Evolutionary conservation across 768 basidiomycete species (phyloP).

Genomic region (Rhizopogon roseolus): DNA sequence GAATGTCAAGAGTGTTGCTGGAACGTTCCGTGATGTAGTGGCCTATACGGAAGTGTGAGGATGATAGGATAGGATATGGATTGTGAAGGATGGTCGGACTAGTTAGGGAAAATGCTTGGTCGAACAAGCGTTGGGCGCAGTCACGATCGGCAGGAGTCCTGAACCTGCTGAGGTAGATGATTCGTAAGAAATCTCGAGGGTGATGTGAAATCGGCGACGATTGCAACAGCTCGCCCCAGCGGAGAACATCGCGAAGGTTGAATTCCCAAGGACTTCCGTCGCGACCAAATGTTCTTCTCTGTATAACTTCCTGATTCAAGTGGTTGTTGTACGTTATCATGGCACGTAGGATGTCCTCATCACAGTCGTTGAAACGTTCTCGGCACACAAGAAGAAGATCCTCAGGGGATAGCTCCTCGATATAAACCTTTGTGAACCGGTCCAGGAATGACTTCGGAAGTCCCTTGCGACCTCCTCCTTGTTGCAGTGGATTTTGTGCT

Average conservation of each 20-base stretch:
- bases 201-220: constrained; percentile 29
- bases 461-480: constrained; percentile 97
- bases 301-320: constrained; percentile 62
- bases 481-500: constrained; percentile 92
- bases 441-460: constrained; percentile 97
- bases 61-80: constrained; percentile 30
- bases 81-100: constrained; percentile 36
- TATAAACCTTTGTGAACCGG: constrained; percentile 96
- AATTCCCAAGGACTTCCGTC: constrained; percentile 96
- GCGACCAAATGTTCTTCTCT: constrained; percentile 62
- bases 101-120: constrained; percentile 40
- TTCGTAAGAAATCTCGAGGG: constrained; percentile 61
- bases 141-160: constrained; percentile 64
- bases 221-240: constrained; percentile 70
- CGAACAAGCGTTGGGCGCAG: constrained; percentile 48
- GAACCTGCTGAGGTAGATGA: constrained; percentile 84
- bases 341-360: constrained; percentile 45
- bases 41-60: constrained; percentile 60
- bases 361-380: constrained; percentile 62
- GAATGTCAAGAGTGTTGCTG: constrained; percentile 27
- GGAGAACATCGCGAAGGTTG: constrained; percentile 89
- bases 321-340: constrained; percentile 84
- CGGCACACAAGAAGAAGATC: constrained; percentile 80
- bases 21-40: constrained; percentile 40
- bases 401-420: constrained; percentile 73